Percentiles rank a stretch among this genome's conserved stretches.
phyloP scores from a whole-genome alignment of 495 filamentous ascomycete genomes.

The Podospora conica region DNA sequence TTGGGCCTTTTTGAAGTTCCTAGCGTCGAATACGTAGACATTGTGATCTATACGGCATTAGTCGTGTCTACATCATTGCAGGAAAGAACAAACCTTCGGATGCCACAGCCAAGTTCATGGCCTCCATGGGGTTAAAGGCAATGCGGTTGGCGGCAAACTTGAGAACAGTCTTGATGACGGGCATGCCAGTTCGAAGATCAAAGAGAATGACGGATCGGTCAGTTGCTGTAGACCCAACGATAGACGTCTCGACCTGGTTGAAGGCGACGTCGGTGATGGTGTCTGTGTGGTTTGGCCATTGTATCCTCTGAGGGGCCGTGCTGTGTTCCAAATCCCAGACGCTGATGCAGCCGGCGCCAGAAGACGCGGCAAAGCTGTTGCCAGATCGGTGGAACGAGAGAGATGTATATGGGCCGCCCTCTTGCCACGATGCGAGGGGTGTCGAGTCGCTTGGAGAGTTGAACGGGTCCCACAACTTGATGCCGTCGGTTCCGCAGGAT shows the following conservation, averaged over 20 bases:
- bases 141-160: conserved; percentile 79
- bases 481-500: conserved; percentile 81
- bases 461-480: conserved; percentile 91
- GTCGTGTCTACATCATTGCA: no score
- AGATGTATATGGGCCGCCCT: conserved; percentile 73
- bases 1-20: conserved; percentile 46
- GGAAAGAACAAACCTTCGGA: conserved; percentile 23
- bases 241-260: conserved; percentile 89
- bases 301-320: conserved; percentile 68
- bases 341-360: conserved; percentile 77
- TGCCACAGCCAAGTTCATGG: conserved; percentile 34
- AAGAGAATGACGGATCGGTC: conserved; percentile 79
- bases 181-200: conserved; percentile 74
- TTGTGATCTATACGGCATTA: conserved; percentile 9
- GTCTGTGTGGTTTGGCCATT: conserved; percentile 82
- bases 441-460: conserved; percentile 54
- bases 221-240: conserved; percentile 74
- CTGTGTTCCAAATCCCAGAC: conserved; percentile 67
- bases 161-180: conserved; percentile 71
- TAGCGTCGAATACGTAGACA: conserved; percentile 32
- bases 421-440: conserved; percentile 76
- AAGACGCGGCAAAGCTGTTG: conserved; percentile 68
- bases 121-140: conserved; percentile 83
- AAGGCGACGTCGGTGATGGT: conserved; percentile 88
- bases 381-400: conserved; percentile 71